Base-by-base conservation (phyloP, 1,284 basidiomycete genomes). In the Puccinia hordei region DNA sequence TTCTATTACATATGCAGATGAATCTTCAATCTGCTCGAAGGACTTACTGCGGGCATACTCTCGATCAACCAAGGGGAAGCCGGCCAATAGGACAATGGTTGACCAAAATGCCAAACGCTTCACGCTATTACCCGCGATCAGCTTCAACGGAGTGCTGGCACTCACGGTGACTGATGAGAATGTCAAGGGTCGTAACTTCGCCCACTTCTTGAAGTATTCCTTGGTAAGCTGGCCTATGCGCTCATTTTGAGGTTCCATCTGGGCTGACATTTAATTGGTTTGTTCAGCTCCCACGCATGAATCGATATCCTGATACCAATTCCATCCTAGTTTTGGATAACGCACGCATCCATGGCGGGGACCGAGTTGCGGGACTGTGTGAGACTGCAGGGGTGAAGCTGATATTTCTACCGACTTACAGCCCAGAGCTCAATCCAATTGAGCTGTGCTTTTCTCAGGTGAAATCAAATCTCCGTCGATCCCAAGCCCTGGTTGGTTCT, bases 401-500 rank as follows among this genome's bases (percentile, higher is more conserved):
- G 2, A 19, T 63, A 1, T 63, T 30, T 24, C 30, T 63, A 2
- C 35, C 61, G 9, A 19, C 61, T 8, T 63, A 63, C 19, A 30
- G 30, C 61, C 61, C 61, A 15, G 61, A 63, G 22, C 35, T 63
- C 30, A 63, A 63, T n/a, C 61, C 30, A 8, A 63, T 63, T 41
- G 35, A 63, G 61, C 12, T 63, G 3, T 33, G 27, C 30, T 63
- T 63, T 15, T 63, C 61, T 15, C 61, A 63, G 19, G 61, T 63
- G 9, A 63, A 63, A 8, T 63, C 9, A 5, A 19, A 63, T 10
- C 35, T 63, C 4, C 30, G 30, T n/a, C 8, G 35, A 8, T 5
- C 61, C 30, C 61, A 63, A n/a, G 61, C 6, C 2, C 9, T 63
- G 27, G 61, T 35, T 63, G 10, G n/a, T 3, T 24, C 13, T 12